Base-by-base conservation (phyloP, 1,284 basidiomycete genomes). In the Microbotryomycetes sp. region DNA sequence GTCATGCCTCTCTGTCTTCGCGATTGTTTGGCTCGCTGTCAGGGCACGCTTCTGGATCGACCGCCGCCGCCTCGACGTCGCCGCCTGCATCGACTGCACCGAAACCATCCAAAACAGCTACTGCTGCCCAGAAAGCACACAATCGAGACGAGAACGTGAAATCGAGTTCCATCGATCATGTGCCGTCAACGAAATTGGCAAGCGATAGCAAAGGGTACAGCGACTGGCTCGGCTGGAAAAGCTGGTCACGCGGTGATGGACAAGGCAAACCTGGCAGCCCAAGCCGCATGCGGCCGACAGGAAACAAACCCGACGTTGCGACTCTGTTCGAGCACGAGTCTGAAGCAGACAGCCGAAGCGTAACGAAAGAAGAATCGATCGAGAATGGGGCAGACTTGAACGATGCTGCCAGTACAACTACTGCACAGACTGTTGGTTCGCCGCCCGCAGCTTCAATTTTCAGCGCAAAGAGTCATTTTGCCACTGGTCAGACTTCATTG, bases 221-320 rank as follows among this genome's bases (percentile, higher is more conserved):
- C 16, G 66, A 66, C 1, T 68, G 66, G 66, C 35, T 68, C 3
- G 61, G 57, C 1, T 65, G 66, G 66, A 57, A 60, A 31, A 50
- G 49, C 2, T 59, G 66, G 47, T 41, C 35, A 41, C 18, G 35
- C 35, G 35, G 35, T 41, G n/a, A n/a, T n/a, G 9, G 35, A 41
- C 35, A 41, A 41, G 18, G 9, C 35, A 41, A 41, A 11, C 35
- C 9, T 18, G 35, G 18, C 35, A 41, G n/a, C n/a, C n/a, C n/a
- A n/a, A n/a, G n/a, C n/a, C n/a, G n/a, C n/a, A n/a, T n/a, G n/a
- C n/a, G n/a, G n/a, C n/a, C n/a, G n/a, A 41, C 35, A 18, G 18
- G 11, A 41, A 41, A 41, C 35, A 18, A 41, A 41, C 35, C 35
- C 35, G 18, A 41, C 35, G 18, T 41, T 9, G 18, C 35, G 35